phyloP scores from a whole-genome alignment of 345 rosid genomes.

The Pelargonium nanum region DNA sequence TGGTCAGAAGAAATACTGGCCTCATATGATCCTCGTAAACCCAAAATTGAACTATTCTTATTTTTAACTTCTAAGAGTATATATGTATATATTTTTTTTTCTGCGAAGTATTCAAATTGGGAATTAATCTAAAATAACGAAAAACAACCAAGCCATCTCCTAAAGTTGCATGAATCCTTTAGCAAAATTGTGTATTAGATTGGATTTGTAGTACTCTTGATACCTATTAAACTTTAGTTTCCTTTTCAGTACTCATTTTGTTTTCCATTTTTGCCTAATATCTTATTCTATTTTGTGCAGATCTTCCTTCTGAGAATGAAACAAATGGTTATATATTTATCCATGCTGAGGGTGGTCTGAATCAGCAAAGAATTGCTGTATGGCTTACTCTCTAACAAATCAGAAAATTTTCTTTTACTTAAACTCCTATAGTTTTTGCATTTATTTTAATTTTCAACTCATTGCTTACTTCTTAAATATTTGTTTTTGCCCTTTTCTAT shows the following conservation, averaged over 20 bases:
- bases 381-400: constrained; percentile 22
- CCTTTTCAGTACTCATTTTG: constrained; percentile 6
- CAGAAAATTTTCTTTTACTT: not conserved
- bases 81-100: no score
- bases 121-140: no score
- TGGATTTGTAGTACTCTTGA: no score
- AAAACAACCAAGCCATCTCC: no score
- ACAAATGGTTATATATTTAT: constrained; percentile 91
- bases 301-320: constrained; percentile 85
- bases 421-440: not conserved
- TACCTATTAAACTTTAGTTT: constrained; percentile 47
- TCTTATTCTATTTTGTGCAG: constrained; percentile 34
- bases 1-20: no score
- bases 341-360: constrained; percentile 98
- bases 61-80: no score
- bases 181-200: no score
- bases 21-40: no score
- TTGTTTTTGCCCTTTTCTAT: not conserved
- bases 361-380: constrained; percentile 99
- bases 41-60: no score
- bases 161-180: no score
- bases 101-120: no score
- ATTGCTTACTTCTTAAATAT: not conserved
- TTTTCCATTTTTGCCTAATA: not conserved
- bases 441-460: not conserved